Evolutionary conservation across 306 rosid genomes (phyloP).

Genomic region (Glycyrrhiza uralensis): DNA sequence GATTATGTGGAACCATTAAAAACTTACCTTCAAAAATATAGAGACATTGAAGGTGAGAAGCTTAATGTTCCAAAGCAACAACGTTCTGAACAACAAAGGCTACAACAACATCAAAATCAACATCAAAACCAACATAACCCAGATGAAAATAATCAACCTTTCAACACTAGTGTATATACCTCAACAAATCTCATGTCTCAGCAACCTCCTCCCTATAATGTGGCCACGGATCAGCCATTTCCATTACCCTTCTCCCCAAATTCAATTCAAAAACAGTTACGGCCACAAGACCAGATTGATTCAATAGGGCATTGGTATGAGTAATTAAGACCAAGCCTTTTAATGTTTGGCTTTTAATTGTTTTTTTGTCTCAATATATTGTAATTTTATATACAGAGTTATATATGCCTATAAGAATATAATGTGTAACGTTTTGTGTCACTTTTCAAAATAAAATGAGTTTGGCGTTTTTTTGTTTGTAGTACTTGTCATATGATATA

Average conservation of each 20-base stretch:
- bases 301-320: conserved; percentile 46
- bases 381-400: conserved; percentile 9
- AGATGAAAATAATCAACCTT: conserved; percentile 32
- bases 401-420: conserved; percentile 7
- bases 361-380: neutral
- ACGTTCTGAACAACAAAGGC: conserved; percentile 40
- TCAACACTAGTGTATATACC: conserved; percentile 42
- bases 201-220: conserved; percentile 41
- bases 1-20: conserved; percentile 59
- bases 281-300: conserved; percentile 56
- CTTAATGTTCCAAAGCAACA: conserved; percentile 62
- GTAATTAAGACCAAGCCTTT: conserved; percentile 27
- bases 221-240: conserved; percentile 50
- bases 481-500: neutral
- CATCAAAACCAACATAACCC: conserved; percentile 22
- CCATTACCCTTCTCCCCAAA: conserved; percentile 50
- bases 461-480: neutral
- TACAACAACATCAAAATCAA: conserved; percentile 31
- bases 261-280: conserved; percentile 58
- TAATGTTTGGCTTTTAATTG: neutral
- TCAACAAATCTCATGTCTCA: conserved; percentile 48
- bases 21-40: conserved; percentile 59
- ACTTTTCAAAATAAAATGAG: neutral
- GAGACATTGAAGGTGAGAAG: conserved; percentile 69
- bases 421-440: conserved; percentile 4